phyloP scores from a whole-genome alignment of 176 grass and related monocot genomes.

The Juncus effusus region DNA sequence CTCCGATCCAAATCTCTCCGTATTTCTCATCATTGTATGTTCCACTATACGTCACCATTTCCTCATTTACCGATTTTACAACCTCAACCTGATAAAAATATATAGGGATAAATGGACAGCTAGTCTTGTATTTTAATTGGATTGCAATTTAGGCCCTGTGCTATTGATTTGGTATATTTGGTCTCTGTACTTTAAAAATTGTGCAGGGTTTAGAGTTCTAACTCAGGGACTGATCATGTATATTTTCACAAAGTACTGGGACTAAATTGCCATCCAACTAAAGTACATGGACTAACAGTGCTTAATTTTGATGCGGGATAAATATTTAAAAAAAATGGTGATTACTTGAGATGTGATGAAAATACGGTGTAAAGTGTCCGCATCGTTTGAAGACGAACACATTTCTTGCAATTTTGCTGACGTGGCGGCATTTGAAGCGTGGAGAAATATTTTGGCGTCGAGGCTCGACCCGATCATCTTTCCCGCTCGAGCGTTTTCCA shows the following conservation, averaged over 20 bases:
- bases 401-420: constrained; percentile 58
- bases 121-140: neutral
- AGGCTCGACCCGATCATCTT: constrained; percentile 94
- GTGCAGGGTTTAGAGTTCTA: no score
- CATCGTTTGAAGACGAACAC: constrained; percentile 68
- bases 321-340: no score
- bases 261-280: no score
- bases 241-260: no score
- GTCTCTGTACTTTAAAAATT: no score
- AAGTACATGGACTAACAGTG: no score
- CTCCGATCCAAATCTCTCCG: constrained; percentile 75
- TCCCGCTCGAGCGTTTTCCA: constrained; percentile 81
- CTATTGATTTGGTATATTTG: no score
- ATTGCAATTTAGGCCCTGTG: no score
- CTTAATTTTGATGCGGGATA: no score
- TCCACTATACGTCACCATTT: constrained; percentile 47
- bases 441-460: constrained; percentile 83
- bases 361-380: constrained; percentile 72
- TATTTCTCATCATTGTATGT: constrained; percentile 41
- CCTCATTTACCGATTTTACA: constrained; percentile 37
- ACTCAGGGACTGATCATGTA: no score
- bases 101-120: no score
- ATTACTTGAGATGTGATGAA: constrained; percentile 93
- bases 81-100: constrained; percentile 60
- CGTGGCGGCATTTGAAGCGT: constrained; percentile 39